A percentile compares a stretch with the other conserved stretches of the same genome.
These are phyloP conservation scores for Ilyonectria destructans DNA, from an alignment of 2,329 filamentous ascomycete genomes.

Conservation along the genomic window DNA sequence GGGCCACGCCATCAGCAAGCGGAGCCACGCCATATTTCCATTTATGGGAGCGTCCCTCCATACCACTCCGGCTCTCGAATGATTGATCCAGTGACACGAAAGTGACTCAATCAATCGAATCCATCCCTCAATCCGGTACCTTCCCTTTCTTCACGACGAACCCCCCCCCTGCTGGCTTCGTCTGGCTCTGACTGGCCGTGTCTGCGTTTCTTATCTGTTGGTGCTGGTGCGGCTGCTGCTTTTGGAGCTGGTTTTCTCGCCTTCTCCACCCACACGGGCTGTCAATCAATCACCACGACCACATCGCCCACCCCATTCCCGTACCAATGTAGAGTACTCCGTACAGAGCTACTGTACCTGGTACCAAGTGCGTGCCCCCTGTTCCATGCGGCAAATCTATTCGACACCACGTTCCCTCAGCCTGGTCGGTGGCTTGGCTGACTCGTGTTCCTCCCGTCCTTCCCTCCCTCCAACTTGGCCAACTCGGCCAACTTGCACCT, in stretches of 20 bases:
- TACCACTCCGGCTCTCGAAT: not conserved
- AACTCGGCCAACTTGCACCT: not conserved
- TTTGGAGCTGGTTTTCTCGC: not conserved
- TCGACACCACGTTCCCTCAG: slow-evolving; percentile 35
- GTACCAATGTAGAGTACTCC: not conserved
- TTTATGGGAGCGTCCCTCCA: slow-evolving; percentile 11
- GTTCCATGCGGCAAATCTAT: slow-evolving; percentile 38
- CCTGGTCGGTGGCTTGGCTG: slow-evolving; percentile 28
- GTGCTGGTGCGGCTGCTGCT: not conserved
- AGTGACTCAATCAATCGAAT: not conserved
- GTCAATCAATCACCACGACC: not conserved
- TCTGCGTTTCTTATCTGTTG: slow-evolving; percentile 5
- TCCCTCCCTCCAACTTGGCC: slow-evolving; percentile 16
- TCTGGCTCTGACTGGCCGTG: slow-evolving; percentile 3
- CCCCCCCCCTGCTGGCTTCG: not conserved
- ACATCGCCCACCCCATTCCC: not conserved
- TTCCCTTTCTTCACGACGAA: not conserved
- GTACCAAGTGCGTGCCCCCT: slow-evolving; percentile 1
- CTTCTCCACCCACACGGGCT: slow-evolving; percentile 8
- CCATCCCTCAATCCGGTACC: not conserved
- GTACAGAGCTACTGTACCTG: not conserved
- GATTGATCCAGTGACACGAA: not conserved
- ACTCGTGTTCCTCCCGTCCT: slow-evolving; percentile 40
- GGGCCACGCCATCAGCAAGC: slow-evolving; percentile 23
- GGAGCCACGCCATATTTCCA: slow-evolving; percentile 18